Evolutionary conservation across 2,329 filamentous ascomycete species (phyloP), one percentile per base, ranked within the genome.

Genomic region (Didymellaceae sp.): DNA sequence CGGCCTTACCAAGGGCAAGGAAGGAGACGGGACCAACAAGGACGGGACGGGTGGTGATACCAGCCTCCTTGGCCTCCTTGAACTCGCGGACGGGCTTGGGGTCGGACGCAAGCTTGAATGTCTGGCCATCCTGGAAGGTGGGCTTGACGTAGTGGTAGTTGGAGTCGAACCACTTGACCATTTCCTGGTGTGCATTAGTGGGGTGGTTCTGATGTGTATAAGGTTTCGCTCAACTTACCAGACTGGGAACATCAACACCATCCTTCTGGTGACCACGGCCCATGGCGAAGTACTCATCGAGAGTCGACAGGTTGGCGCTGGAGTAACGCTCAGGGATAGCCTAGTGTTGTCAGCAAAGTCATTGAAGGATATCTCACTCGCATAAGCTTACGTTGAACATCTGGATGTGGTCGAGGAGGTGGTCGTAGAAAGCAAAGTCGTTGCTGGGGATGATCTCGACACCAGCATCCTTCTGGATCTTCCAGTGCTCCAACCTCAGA

Each of bases 121-220:
- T 87, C 86, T 99, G 94, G 84, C 90, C 89, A 81, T 97, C 88
- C 80, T 97, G 91, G 65, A 99, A 86, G 58, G 94, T 97, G 61
- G 94, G 94, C 87, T 97, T 97, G 81, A 97, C 94, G 79, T 99
- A 99, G 86, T 97, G 94, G 88, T 99, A 99, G 89, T 99, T 99
- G 63, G 91, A 96, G 85, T 99, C 94, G 76, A 99, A 99, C 94
- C 94, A 99, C 85, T 99, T 99, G 71, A 99, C 94, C 94, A 99
- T 99, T 85, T 99, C 94, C 81, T 82, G 53, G 22, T 54, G 6
- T 16, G 35, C 40, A 57, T 77, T 65, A 74, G 66, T 38, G 3
- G 2, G 8, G 7, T 6, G 6, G 20, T 20, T 20, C 11, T 8
- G 18, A 14, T 9, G 22, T 24, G 10, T 5, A 5, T 14, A 24